Evolutionary conservation across 2,329 filamentous ascomycete species (phyloP), one percentile per base, ranked within the genome.

Genomic region (Fusarium albosuccineum): DNA sequence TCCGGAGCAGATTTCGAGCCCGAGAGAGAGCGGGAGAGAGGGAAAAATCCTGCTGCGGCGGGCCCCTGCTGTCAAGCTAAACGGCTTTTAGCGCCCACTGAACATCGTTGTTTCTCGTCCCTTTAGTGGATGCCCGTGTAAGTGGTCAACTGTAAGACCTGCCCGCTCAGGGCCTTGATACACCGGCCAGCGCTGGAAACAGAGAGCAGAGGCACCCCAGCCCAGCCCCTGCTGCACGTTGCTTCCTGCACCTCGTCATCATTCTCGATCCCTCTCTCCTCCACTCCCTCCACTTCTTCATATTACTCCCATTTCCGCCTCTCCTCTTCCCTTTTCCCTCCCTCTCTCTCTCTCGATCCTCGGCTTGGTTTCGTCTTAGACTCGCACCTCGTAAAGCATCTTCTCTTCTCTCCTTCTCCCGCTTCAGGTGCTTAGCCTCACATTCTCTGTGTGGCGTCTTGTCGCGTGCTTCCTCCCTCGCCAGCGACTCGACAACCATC

Each of bases 221-320:
- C 30, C 49, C 54, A 61, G 63, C 57, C 57, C 60, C 62, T 67
- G 57, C 68, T 67, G 64, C 66, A 69, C 62, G 56, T 60, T 62
- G 48, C 55, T 61, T 71, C 63, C 70, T 72, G 73, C 71, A 72
- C 67, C 66, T 74, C 67, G 70, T 72, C 68, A 69, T 75, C 74
- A 69, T 71, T 50, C 69, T 67, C 67, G 63, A 69, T 74, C 59
- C 64, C 64, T 72, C 69, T 62, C 48, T 73, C 65, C 61, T 71
- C 62, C 67, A 66, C 67, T 67, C 63, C 55, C 66, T 66, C 66
- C 63, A 61, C 62, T 69, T 59, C 54, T 66, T 66, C 63, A 67
- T 66, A 69, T 71, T 69, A 66, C 62, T 66, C 64, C 66, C 66
- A 59, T 67, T 66, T 55, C 67, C 70, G 68, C 67, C 58, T 63